These are phyloP conservation scores for Claviceps paspali DNA, from an alignment of 2,329 filamentous ascomycete genomes.

Conservation along the genomic window DNA sequence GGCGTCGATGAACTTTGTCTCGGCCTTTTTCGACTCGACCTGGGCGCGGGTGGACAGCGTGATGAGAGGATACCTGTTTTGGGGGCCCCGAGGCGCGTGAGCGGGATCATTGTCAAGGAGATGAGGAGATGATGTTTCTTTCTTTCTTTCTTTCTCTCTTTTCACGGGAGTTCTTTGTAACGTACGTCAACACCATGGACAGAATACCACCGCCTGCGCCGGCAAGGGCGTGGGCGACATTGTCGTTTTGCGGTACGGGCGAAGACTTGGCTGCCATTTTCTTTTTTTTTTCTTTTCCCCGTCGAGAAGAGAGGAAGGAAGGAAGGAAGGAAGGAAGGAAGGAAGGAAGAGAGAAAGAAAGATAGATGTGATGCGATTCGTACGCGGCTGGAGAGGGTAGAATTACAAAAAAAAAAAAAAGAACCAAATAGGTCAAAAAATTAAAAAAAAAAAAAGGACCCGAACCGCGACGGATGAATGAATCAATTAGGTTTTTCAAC, in stretches of 20 bases:
- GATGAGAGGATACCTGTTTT: slow-evolving; percentile 85
- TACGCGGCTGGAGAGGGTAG: not conserved
- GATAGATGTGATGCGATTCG: not conserved
- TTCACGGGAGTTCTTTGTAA: not conserved
- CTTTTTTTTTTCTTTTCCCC: no score
- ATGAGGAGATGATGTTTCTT: no score
- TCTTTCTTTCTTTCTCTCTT: not conserved
- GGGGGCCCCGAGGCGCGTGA: slow-evolving; percentile 1
- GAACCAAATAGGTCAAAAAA: no score
- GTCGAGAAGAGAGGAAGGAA: no score
- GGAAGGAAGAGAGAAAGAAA: no score
- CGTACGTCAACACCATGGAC: slow-evolving; percentile 85
- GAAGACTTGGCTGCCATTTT: slow-evolving; percentile 37
- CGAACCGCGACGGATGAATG: no score
- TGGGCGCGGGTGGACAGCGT: slow-evolving; percentile 95
- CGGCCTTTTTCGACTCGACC: slow-evolving; percentile 87
- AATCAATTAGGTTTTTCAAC: no score
- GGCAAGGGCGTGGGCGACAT: slow-evolving; percentile 87
- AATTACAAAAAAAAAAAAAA: no score
- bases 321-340: no score
- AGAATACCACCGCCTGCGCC: slow-evolving; percentile 86
- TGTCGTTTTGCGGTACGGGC: slow-evolving; percentile 75
- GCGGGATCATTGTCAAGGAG: no score
- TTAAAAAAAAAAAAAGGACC: no score
- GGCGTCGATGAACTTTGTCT: slow-evolving; percentile 70